Base-by-base conservation (phyloP, 352 stramenopile genomes). In the Pythium chondricola region DNA sequence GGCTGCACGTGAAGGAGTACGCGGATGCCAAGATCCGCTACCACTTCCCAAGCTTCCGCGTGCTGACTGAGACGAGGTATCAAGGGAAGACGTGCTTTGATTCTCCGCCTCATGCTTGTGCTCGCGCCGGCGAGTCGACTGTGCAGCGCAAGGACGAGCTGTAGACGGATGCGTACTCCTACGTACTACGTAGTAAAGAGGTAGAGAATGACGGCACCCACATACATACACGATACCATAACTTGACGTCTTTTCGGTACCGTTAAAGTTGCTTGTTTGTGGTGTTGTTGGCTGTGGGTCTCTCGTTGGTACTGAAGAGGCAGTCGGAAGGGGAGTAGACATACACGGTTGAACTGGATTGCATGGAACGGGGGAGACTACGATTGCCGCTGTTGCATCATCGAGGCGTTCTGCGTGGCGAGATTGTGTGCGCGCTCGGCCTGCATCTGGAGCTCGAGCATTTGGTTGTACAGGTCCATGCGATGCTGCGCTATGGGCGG, bases 391-490 rank as follows among this genome's bases (percentile, higher is more conserved):
- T 36, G 47, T 26, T 74, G 68, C 65, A 74, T 74, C 67, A 73
- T 75, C 67, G 59, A 65, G 11, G 74, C 71, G 52, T 88, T 86
- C 48, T 85, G 77, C 61, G 82, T 88, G 13, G 74, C 72, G 41
- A 86, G 53, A 46, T 84, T 81, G 63, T 88, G 85, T 17, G 74
- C 68, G 16, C 50, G 58, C 51, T 88, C 77, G 25, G 77, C 74
- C 24, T 78, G 60, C 58, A 86, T 72, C 43, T 85, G 77, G 47
- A 88, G 58, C 52, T 85, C 74, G 24, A 86, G 58, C 77, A 88
- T 86, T 48, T 88, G 72, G 52, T 86, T 85, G 65, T 88, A 88
- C 7, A 88, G 63, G 11, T 59, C 74, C 52, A 71, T 61, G 18
- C 74, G 76, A 37, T 62, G 48, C 46, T 69, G 61, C 61, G 58